Evolutionary conservation across 257 asterid species (phyloP), one percentile per base, ranked within the genome.

Genomic region (Primulina eburnea): DNA sequence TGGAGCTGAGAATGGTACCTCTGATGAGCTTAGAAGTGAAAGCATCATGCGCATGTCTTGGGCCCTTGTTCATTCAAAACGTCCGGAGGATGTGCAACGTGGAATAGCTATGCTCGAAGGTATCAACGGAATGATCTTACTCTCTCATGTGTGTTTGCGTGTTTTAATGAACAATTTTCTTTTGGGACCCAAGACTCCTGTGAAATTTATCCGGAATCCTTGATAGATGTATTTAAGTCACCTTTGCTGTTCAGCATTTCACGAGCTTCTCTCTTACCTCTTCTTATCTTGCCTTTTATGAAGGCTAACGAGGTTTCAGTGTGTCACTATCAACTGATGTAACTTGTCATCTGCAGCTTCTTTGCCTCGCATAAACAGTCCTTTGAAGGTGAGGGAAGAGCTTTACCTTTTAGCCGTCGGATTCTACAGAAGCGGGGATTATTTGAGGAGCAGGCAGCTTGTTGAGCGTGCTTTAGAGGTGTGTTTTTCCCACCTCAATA

Each of bases 91-190:
- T 80, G 87, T 90, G 29, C 97, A 87, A 21, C 93, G 97, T 72
- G 98, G 98, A 47, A 90, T 90, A 77, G 97, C 89, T 64, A 93
- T 93, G 98, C 98, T 93, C 64, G 98, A 93, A 84, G 92, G 98
- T 90, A 32, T 76, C 75, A 52, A 38, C 37, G 21, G 33, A 66
- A 59, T 64, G 47, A 64, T 8, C 62, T 18, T 30, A 17, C 62
- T 37, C 17, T 24, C 50, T 64, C 50, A 26, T 65, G 38, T 52
- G 26, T 37, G 4, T 52, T 11, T 52, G 47, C 62, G 17, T 47
- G 60, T 32, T 14, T 18, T 21, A 11, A 24, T 14, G 77, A 32
- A 11, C 60, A 17, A n/a, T 43, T 50, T 69, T 70, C 32, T 59
- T 64, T 64, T 26, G 29, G 65, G 50, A 67, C 57, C 34, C 53